Base-by-base conservation (phyloP, 805 yeast genomes). In the Candida cerambycidarum region DNA sequence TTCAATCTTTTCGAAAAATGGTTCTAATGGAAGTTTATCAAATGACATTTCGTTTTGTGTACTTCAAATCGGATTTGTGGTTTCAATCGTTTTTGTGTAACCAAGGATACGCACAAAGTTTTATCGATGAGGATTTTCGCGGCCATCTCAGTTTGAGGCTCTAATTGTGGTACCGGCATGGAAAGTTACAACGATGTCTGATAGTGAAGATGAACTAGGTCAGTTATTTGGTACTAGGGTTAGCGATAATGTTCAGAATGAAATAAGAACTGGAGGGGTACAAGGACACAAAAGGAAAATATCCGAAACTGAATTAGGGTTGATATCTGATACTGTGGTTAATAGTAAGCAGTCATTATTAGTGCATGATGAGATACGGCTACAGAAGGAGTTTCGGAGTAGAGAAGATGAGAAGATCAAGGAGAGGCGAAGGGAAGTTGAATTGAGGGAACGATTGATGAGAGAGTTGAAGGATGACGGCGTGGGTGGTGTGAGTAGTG, bases 1-100 rank as follows among this genome's bases (percentile, higher is more conserved):
- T 52, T 83, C 86, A 52, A 88, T 83, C 61, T 84, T 81, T 21
- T 64, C 62, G 58, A 83, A 82, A 45, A 71, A 61, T n/a, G 72
- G 69, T 41, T 70, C 67, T 46, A 71, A 62, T 31, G 64, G 64
- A 43, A 70, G 62, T 45, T 67, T 70, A 33, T 64, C 68, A 53
- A 65, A 67, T 28, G 67, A 53, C 74, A 67, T 67, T 21, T 21
- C 8, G 23, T 15, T 13, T 31, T 10, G 19, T 10, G 18, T 31
- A 6, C 11, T 25, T 11, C 11, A 21, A 5, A 6, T 21, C 8
- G 23, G 23, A 6, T 21, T 21, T 21, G 23, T 21, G 23, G 23
- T 8, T 21, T 6, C 8, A 21, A 21, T 21, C 8, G 8, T 6
- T 5, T 21, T 21, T 21, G 23, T 21, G 23, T 21, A 5, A 21